Base-by-base conservation (phyloP, 2,329 filamentous ascomycete species). In the Pochonia chlamydosporia region DNA sequence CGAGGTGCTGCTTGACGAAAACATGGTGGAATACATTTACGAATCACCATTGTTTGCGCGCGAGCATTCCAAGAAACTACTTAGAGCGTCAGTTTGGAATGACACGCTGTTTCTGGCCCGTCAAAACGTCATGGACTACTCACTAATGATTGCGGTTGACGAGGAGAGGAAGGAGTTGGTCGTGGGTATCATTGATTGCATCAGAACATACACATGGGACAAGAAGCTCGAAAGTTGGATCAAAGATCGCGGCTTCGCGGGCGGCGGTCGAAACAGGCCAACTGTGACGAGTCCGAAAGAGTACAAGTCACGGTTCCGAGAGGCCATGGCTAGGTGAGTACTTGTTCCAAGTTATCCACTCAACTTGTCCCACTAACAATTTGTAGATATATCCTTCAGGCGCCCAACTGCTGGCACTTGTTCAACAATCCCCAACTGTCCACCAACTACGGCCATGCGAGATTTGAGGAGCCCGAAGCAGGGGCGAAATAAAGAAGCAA, bases 151-250 rank as follows among this genome's bases (percentile, higher is more conserved):
- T 46, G 95, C 92, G 1, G 95, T 99, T 39, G 92, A 99, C 59
- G 93, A 96, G 63, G 76, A 78, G 31, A 81, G 83, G 53, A 91
- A 92, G 59, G 92, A 99, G 68, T 80, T 99, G 13, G 89, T 97
- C 13, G 91, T 99, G 2, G 93, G 93, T 4, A 97, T 99, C 59
- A 97, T 99, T 54, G 92, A 99, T 65, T 97, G 93, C 64, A 97
- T 99, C 56, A 83, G 93, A 47, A 99, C 93, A 0, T 99, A 97
- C 63, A 99, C 93, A 0, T 99, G 93, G 90, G 93, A 99, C 72
- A 99, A 99, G 76, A 96, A 96, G 64, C 79, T 99, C n/a, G 93
- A 99, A 71, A 93, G 86, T 46, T 99, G 93, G 93, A 96, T 99
- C 77, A 99, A 99, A 68, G 91, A 97, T 62, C 86, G 92, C 33